A percentile compares a stretch with the other conserved stretches of the same genome.
These are phyloP conservation scores for Leccinum subgranulosum DNA, from an alignment of 768 basidiomycete species.

Conservation along the genomic window DNA sequence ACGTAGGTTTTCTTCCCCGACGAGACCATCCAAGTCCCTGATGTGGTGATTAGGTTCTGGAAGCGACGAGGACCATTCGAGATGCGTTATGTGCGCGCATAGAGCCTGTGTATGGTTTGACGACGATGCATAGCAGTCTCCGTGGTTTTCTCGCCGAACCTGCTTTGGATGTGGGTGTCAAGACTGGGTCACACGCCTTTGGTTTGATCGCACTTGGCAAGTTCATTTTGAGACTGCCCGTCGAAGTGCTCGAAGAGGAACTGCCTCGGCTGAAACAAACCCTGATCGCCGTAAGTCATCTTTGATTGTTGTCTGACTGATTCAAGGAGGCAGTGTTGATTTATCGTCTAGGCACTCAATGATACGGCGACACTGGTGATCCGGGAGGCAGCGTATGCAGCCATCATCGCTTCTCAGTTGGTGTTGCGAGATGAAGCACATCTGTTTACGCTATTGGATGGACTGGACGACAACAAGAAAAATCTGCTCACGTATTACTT, in stretches of 20 bases:
- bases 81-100: conserved; percentile 68
- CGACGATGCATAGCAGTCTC: conserved; percentile 74
- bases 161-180: conserved; percentile 49
- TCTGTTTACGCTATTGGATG: conserved; percentile 75
- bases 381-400: conserved; percentile 78
- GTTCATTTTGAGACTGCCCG: conserved; percentile 75
- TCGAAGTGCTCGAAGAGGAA: conserved; percentile 85
- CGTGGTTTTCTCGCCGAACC: conserved; percentile 59
- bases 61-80: conserved; percentile 79
- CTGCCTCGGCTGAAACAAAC: conserved; percentile 72
- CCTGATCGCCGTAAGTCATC: conserved; percentile 60
- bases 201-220: conserved; percentile 82
- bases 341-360: conserved; percentile 56
- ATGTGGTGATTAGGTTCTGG: conserved; percentile 55
- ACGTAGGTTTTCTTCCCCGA: conserved; percentile 43
- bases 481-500: conserved; percentile 87
- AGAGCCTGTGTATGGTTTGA: conserved; percentile 83
- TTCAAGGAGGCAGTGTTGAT: not conserved
- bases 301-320: not conserved
- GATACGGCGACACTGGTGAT: conserved; percentile 72
- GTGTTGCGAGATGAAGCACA: conserved; percentile 82
- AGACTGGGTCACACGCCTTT: conserved; percentile 71
- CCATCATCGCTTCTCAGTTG: conserved; percentile 81
- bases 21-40: not conserved
- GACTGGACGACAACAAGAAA: conserved; percentile 86